A percentile compares a stretch with the other conserved stretches of the same genome.
Conservation (phyloP, 164 flowering plant species). For the Magnolia officinalis region DNA sequence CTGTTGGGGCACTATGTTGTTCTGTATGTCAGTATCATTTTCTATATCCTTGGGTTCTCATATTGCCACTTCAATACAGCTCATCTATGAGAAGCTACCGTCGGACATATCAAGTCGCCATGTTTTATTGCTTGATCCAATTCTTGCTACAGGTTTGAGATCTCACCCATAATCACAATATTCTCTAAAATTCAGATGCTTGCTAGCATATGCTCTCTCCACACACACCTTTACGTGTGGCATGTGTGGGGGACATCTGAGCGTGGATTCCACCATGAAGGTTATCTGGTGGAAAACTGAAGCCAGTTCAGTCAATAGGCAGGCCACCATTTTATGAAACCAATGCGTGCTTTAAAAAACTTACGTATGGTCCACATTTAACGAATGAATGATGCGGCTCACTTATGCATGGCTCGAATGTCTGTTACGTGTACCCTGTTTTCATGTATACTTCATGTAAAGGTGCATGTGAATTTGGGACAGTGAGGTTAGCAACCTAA, state of each 20-base stretch:
- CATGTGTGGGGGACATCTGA: too few relatives aligned
- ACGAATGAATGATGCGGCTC: neutral
- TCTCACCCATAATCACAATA: neutral
- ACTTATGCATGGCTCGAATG: neutral
- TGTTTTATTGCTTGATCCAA: constrained; percentile 72
- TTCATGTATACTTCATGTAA: neutral
- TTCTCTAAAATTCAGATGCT: neutral
- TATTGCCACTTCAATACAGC: constrained; percentile 33
- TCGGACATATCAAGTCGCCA: constrained; percentile 65
- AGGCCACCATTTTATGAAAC: neutral
- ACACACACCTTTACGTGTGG: neutral
- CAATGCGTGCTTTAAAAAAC: neutral
- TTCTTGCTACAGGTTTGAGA: constrained; percentile 71
- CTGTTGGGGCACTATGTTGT: neutral
- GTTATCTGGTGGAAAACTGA: too few relatives aligned
- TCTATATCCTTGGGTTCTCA: neutral
- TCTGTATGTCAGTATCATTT: neutral
- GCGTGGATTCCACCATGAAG: too few relatives aligned
- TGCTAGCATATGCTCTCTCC: neutral
- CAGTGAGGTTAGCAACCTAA: neutral
- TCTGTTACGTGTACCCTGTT: neutral
- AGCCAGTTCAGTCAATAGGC: too few relatives aligned
- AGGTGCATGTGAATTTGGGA: too few relatives aligned
- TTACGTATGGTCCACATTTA: neutral
- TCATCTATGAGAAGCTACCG: constrained; percentile 82